Evolutionary conservation across 805 yeast species (phyloP).

Genomic region (Myxozyma vanderwaltii): DNA sequence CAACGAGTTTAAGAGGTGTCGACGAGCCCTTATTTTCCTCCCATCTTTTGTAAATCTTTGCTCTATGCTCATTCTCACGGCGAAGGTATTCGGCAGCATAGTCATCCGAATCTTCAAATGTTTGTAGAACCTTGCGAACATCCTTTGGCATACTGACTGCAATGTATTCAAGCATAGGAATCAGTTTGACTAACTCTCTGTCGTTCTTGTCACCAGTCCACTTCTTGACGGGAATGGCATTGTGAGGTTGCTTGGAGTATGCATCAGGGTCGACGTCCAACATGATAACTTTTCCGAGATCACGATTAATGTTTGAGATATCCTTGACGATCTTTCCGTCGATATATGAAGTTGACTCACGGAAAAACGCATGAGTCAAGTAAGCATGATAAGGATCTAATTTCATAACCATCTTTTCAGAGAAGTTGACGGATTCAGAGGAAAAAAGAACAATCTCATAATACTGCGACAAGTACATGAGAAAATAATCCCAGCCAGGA

Average conservation of each 20-base stretch:
- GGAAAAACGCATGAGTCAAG: slow-evolving; percentile 80
- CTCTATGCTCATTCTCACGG: slow-evolving; percentile 76
- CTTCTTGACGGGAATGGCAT: slow-evolving; percentile 78
- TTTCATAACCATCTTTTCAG: slow-evolving; percentile 81
- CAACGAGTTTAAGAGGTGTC: slow-evolving; percentile 6
- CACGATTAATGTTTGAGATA: slow-evolving; percentile 86
- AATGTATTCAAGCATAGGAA: slow-evolving; percentile 91
- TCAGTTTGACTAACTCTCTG: slow-evolving; percentile 66
- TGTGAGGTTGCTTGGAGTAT: slow-evolving; percentile 84
- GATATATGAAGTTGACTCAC: slow-evolving; percentile 87
- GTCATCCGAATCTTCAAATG: slow-evolving; percentile 66
- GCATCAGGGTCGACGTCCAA: slow-evolving; percentile 77
- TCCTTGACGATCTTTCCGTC: slow-evolving; percentile 92
- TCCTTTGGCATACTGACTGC: slow-evolving; percentile 86
- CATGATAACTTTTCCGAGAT: slow-evolving; percentile 73
- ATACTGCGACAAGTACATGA: slow-evolving; percentile 91
- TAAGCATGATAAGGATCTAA: slow-evolving; percentile 92
- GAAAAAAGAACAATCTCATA: slow-evolving; percentile 93
- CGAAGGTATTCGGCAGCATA: slow-evolving; percentile 77
- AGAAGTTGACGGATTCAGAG: slow-evolving; percentile 79
- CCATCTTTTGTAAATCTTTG: slow-evolving; percentile 51
- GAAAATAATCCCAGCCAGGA: slow-evolving; percentile 96
- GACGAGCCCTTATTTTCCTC: slow-evolving; percentile 44
- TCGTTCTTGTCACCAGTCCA: slow-evolving; percentile 91
- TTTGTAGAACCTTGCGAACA: slow-evolving; percentile 81